Evolutionary conservation across 2,329 filamentous ascomycete genomes (phyloP).

Genomic region (Cladobotryum mycophilum): DNA sequence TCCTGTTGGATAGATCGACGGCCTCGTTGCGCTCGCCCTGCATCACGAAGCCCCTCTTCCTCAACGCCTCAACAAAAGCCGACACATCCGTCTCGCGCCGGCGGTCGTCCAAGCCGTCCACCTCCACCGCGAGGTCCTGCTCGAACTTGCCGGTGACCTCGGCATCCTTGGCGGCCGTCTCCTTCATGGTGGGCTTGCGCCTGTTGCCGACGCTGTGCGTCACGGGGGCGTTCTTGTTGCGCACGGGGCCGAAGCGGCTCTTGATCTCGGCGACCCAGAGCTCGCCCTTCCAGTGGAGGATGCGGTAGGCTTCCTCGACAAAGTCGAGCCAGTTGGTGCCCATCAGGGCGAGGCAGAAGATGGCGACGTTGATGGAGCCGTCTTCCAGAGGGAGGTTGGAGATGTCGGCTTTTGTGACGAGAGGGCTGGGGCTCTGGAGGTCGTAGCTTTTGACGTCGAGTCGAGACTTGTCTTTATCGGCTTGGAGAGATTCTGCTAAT

Average conservation of each 20-base stretch:
- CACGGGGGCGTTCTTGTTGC: conserved; percentile 38
- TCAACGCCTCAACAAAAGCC: conserved; percentile 78
- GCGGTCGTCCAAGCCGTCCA: conserved; percentile 59
- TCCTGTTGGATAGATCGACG: conserved; percentile 83
- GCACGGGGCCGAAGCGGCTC: conserved; percentile 61
- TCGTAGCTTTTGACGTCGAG: conserved; percentile 81
- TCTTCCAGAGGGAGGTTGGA: conserved; percentile 71
- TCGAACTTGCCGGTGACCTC: conserved; percentile 45
- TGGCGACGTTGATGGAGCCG: conserved; percentile 72
- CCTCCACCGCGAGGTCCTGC: conserved; percentile 59
- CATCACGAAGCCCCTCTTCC: conserved; percentile 77
- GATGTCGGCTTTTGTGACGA: conserved; percentile 86
- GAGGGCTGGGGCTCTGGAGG: conserved; percentile 66
- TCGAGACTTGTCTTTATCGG: conserved; percentile 58
- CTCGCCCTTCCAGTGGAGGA: conserved; percentile 90
- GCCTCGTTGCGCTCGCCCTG: conserved; percentile 54
- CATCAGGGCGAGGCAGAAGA: conserved; percentile 97
- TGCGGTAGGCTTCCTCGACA: conserved; percentile 88
- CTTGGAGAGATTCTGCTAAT: conserved; percentile 63
- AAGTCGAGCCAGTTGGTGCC: conserved; percentile 98
- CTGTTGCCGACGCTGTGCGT: conserved; percentile 67
- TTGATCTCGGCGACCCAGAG: conserved; percentile 98
- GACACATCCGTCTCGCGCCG: conserved; percentile 77
- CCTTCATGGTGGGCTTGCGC: conserved; percentile 37
- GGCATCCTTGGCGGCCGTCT: conserved; percentile 36